phyloP scores from a whole-genome alignment of 225 moss, liverwort and hornwort species.

The Lunularia cruciata region DNA sequence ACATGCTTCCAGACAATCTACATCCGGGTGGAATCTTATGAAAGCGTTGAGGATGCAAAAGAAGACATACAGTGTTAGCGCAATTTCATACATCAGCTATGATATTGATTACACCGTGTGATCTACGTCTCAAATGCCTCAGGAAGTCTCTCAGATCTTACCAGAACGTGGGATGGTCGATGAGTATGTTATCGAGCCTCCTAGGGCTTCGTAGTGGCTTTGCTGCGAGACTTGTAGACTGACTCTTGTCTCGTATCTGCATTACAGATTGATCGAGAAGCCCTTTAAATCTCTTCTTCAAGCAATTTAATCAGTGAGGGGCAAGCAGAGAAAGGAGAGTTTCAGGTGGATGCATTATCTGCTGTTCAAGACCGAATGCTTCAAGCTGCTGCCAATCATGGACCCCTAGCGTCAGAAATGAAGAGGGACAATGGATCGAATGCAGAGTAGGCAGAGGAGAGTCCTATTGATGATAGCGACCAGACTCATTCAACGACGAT shows the following conservation, averaged over 20 bases:
- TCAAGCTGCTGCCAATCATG: slow-evolving; percentile 98
- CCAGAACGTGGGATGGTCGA: too few species aligned
- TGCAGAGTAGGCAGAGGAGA: slow-evolving; percentile 27
- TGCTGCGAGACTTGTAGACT: too few species aligned
- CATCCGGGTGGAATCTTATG: slow-evolving; percentile 52
- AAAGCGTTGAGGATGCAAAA: slow-evolving; percentile 68
- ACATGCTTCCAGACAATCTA: slow-evolving; percentile 55
- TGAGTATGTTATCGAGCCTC: too few species aligned
- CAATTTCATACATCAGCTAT: too few species aligned
- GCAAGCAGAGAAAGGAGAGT: slow-evolving; percentile 63
- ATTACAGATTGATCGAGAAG: slow-evolving; percentile 58
- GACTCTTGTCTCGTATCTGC: not conserved
- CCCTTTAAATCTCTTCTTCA: slow-evolving; percentile 56
- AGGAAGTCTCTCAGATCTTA: too few species aligned
- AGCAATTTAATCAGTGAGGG: slow-evolving; percentile 57
- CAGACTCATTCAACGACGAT: slow-evolving; percentile 27
- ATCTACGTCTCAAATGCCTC: too few species aligned
- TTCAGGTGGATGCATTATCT: slow-evolving; percentile 83
- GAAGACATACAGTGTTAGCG: slow-evolving; percentile 72
- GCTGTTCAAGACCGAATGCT: slow-evolving; percentile 85
- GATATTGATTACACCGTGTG: too few species aligned
- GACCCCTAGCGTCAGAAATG: slow-evolving; percentile 67
- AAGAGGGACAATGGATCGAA: slow-evolving; percentile 37
- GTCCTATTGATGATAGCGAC: slow-evolving; percentile 16
- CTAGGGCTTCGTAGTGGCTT: too few species aligned